Percentiles rank a stretch among this genome's conserved stretches.
Evolutionary conservation across 192 early-diverging fungal genomes (phyloP).

Genomic region (Geranomyces variabilis): DNA sequence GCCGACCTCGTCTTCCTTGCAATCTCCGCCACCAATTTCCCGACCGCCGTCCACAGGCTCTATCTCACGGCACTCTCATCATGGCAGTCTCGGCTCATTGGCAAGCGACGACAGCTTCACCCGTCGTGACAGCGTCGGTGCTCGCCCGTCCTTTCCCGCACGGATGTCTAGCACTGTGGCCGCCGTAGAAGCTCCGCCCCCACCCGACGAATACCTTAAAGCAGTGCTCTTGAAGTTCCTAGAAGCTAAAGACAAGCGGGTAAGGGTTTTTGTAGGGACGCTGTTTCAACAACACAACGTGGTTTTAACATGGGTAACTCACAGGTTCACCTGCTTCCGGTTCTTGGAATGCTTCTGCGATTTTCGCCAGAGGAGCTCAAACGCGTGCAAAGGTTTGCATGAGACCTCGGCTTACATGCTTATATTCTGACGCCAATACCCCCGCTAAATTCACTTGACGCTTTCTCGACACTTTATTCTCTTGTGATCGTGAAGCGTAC

Average conservation of each 20-base stretch:
- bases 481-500: too few relatives aligned
- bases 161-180: background rate
- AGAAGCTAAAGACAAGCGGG: slow-evolving; percentile 71
- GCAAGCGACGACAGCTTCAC: slow-evolving; percentile 10
- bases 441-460: too few relatives aligned
- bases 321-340: slow-evolving; percentile 66
- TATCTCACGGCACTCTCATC: slow-evolving; percentile 20
- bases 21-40: slow-evolving; percentile 30
- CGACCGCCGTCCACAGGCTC: slow-evolving; percentile 28
- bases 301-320: background rate
- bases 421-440: too few relatives aligned
- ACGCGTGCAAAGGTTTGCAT: slow-evolving; percentile 46
- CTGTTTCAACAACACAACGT: background rate
- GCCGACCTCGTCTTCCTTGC: slow-evolving; percentile 17
- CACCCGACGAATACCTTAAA: slow-evolving; percentile 76
- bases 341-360: slow-evolving; percentile 66
- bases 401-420: background rate
- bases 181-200: background rate
- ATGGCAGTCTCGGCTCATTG: slow-evolving; percentile 15
- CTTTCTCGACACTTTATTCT: too few relatives aligned
- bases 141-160: background rate
- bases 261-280: slow-evolving; percentile 47
- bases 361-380: slow-evolving; percentile 73
- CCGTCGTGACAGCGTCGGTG: slow-evolving; percentile 1
- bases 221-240: slow-evolving; percentile 75